Percentiles rank a stretch among this genome's conserved stretches.
Conservation (phyloP, 164 flowering plant species). For the Akebia trifoliata region DNA sequence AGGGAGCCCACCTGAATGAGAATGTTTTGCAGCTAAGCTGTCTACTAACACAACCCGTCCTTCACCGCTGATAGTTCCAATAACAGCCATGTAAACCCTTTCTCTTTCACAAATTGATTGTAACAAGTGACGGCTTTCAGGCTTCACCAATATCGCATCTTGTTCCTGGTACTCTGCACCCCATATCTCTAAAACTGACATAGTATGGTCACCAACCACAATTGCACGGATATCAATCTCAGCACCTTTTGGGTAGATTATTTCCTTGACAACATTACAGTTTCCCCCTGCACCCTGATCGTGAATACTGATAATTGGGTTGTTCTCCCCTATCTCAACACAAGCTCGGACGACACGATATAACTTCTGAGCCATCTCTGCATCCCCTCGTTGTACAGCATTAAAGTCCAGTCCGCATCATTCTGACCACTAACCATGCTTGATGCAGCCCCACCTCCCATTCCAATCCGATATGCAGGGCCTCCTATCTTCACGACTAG, state of each 20-base stretch:
- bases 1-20: slow-evolving; percentile 47
- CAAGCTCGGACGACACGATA: slow-evolving; percentile 92
- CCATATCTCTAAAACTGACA: slow-evolving; percentile 97
- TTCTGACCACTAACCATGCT: slow-evolving; percentile 99
- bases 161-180: slow-evolving; percentile 98
- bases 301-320: slow-evolving; percentile 92
- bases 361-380: slow-evolving; percentile 95
- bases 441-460: slow-evolving; percentile 99
- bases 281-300: slow-evolving; percentile 99
- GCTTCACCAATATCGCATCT: slow-evolving; percentile 87
- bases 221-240: slow-evolving; percentile 78
- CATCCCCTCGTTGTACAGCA: slow-evolving; percentile 97
- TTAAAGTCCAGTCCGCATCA: slow-evolving; percentile 93
- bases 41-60: slow-evolving; percentile 74
- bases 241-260: slow-evolving; percentile 90
- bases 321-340: slow-evolving; percentile 79
- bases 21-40: slow-evolving; percentile 41
- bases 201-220: slow-evolving; percentile 88
- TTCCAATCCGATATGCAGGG: slow-evolving; percentile 96
- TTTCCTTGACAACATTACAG: slow-evolving; percentile 95
- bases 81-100: slow-evolving; percentile 87
- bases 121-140: slow-evolving; percentile 60
- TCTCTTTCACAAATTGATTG: slow-evolving; percentile 80
- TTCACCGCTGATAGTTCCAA: slow-evolving; percentile 77
- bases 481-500: slow-evolving; percentile 95